These are phyloP conservation scores for Daldinia decipiens DNA, from an alignment of 495 filamentous ascomycete genomes.

Conservation along the genomic window DNA sequence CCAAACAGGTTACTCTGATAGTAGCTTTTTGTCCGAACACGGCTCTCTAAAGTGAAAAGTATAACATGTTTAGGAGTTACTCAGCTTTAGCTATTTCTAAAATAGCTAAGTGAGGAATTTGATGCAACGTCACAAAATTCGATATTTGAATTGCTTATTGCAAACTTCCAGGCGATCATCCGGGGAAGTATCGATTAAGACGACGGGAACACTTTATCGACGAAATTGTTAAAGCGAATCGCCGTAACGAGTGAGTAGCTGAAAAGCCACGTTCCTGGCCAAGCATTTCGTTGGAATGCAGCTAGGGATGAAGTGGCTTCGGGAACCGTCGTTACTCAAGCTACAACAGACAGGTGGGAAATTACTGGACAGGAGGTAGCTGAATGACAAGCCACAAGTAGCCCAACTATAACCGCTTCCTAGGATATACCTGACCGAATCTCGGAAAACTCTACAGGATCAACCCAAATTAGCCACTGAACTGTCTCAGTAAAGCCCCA, in stretches of 20 bases:
- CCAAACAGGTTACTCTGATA: neutral
- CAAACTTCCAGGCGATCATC: neutral
- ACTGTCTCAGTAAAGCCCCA: constrained; percentile 4
- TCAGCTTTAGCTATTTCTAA: neutral
- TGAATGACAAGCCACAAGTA: constrained; percentile 33
- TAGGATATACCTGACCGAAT: constrained; percentile 27
- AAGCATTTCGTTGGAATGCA: constrained; percentile 18
- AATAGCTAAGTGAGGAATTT: neutral
- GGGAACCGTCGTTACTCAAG: constrained; percentile 24
- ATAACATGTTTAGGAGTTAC: neutral
- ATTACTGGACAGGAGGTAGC: constrained; percentile 22
- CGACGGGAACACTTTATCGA: neutral
- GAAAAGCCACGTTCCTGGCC: constrained; percentile 9
- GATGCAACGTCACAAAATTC: neutral
- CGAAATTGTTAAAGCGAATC: neutral
- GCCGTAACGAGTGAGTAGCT: neutral
- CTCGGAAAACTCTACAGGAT: constrained; percentile 14
- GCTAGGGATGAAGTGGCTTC: constrained; percentile 16
- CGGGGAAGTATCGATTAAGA: neutral
- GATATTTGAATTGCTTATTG: neutral
- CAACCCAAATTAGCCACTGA: neutral
- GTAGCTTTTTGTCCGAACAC: neutral
- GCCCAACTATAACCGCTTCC: constrained; percentile 8
- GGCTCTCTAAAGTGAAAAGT: neutral
- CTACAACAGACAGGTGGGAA: neutral